Evolutionary conservation across 2,329 filamentous ascomycete genomes (phyloP).

Genomic region (Aspergillus arachidicola): DNA sequence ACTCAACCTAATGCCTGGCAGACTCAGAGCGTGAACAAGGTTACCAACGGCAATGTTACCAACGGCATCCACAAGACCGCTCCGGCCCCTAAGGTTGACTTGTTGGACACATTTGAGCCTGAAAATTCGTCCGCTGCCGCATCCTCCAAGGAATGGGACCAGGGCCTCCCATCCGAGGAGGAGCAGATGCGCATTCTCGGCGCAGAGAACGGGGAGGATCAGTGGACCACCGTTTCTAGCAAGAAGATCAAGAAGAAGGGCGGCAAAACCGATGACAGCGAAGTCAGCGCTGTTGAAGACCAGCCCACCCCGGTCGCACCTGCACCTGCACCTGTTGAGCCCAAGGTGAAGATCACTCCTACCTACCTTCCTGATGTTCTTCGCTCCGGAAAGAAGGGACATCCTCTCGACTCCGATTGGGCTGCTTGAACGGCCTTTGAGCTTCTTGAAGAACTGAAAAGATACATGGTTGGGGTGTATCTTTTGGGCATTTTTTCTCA

Average conservation of each 20-base stretch:
- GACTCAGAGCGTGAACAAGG: slow-evolving; percentile 38
- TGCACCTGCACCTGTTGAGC: slow-evolving; percentile 31
- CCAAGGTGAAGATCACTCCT: slow-evolving; percentile 38
- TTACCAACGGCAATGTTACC: slow-evolving; percentile 23
- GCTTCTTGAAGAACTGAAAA: not conserved
- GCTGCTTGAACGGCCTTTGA: slow-evolving; percentile 32
- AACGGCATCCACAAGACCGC: slow-evolving; percentile 26
- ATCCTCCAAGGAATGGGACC: slow-evolving; percentile 44
- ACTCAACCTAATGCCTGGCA: slow-evolving; percentile 57
- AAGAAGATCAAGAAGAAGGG: slow-evolving; percentile 59
- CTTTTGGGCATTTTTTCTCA: not conserved
- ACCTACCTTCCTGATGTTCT: slow-evolving; percentile 38
- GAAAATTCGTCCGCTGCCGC: slow-evolving; percentile 16
- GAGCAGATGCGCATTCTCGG: slow-evolving; percentile 60
- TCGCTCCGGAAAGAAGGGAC: slow-evolving; percentile 39
- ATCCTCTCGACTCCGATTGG: slow-evolving; percentile 51
- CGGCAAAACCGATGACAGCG: slow-evolving; percentile 47
- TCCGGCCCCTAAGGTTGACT: slow-evolving; percentile 26
- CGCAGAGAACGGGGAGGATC: slow-evolving; percentile 51
- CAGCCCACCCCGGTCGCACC: slow-evolving; percentile 26
- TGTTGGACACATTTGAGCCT: slow-evolving; percentile 49
- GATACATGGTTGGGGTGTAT: not conserved
- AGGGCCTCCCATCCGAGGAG: slow-evolving; percentile 60
- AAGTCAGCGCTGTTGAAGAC: slow-evolving; percentile 44
- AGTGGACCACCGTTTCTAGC: slow-evolving; percentile 64